Base-by-base conservation (phyloP, 1,139 yeast species). In the Lodderomyces parapsilosis region DNA sequence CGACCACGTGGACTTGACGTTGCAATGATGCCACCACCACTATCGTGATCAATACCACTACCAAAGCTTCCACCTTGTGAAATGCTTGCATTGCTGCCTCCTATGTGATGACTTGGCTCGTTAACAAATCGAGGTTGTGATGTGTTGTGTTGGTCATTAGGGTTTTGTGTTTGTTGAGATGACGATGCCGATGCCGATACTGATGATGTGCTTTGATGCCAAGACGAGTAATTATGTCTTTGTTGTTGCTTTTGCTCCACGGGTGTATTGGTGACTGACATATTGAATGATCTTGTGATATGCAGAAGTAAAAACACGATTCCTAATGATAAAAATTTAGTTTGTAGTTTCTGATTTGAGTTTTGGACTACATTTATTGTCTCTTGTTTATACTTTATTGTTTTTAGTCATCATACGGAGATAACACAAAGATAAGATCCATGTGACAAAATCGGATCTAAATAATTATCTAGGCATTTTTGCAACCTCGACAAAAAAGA, bases 61-160 rank as follows among this genome's bases (percentile, higher is more conserved):
- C n/a, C n/a, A n/a, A n/a, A n/a, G n/a, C n/a, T n/a, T n/a, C n/a
- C n/a, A n/a, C n/a, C n/a, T n/a, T n/a, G n/a, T n/a, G n/a, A n/a
- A n/a, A n/a, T n/a, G n/a, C n/a, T n/a, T n/a, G n/a, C 55, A 39
- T 23, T 52, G 48, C 30, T 53, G 39, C 27, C 44, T 43, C 6
- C 36, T 38, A 6, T 39, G 36, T 15, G 36, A 18, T 31, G 45
- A 23, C 20, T 40, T 6, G 15, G 19, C 34, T n/a, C 44, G 40
- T 40, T 37, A 42, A 25, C 42, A 23, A n/a, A 41, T 36, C 28
- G 44, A 34, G 9, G 38, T 23, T 17, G 36, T 34, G 31, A n/a
- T 34, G 31, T 4, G 6, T 13, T 27, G 31, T n/a, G 17, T 15
- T 30, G 33, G 15, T 30, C 19, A 15, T 30, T 14, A 28, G n/a